Evolutionary conservation across 202 grass and related monocot genomes (phyloP).

Genomic region (Miscanthus sacchariflorus): DNA sequence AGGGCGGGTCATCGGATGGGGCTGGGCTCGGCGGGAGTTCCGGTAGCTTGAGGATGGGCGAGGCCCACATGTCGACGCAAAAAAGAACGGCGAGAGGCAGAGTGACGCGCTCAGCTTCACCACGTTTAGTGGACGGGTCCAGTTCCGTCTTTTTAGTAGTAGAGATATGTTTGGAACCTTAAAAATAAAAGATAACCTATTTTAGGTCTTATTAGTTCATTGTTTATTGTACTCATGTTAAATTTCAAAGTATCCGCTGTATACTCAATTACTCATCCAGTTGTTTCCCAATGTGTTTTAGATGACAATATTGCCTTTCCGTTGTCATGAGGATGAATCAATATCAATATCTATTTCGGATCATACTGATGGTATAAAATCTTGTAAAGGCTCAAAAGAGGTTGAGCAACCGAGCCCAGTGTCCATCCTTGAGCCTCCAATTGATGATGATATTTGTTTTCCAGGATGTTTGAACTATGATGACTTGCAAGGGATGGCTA

Average conservation of each 20-base stretch:
- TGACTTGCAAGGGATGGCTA: constrained; percentile 48
- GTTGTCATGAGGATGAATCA: constrained; percentile 41
- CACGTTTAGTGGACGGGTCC: not conserved
- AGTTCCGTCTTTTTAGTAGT: not conserved
- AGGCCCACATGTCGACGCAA: not conserved
- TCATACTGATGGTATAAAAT: constrained; percentile 32
- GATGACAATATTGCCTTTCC: constrained; percentile 44
- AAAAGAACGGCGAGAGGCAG: not conserved
- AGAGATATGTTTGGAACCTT: constrained; percentile 22
- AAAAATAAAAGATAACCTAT: not conserved
- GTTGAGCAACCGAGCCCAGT: constrained; percentile 74
- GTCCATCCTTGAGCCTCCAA: constrained; percentile 73
- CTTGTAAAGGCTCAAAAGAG: constrained; percentile 57
- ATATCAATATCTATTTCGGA: constrained; percentile 37
- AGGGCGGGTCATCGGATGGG: not conserved
- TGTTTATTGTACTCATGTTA: constrained; percentile 2
- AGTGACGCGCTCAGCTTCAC: not conserved
- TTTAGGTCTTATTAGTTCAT: not conserved
- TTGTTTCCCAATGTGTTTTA: constrained; percentile 23
- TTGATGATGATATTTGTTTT: constrained; percentile 65
- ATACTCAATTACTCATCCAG: constrained; percentile 23
- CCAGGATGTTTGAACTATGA: constrained; percentile 56
- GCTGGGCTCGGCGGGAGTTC: not conserved
- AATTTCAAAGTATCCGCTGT: constrained; percentile 5
- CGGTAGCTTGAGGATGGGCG: not conserved